phyloP scores from a whole-genome alignment of 441 rosid species.

The Theobroma grandiflorum region DNA sequence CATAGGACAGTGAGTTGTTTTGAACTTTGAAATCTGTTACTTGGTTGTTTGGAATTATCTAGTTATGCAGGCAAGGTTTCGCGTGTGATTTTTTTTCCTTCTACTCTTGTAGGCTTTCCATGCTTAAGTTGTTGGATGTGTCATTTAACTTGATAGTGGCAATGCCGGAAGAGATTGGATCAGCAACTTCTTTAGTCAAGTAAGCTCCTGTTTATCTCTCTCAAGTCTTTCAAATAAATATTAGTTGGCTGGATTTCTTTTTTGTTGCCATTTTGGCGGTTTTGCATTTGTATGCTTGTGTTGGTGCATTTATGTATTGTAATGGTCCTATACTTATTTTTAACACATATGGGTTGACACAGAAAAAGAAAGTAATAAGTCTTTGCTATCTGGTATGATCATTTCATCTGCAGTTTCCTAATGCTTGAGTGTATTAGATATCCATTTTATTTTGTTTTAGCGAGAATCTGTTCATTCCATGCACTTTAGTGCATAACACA shows the following conservation, averaged over 20 bases:
- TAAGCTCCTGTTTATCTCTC: conserved; percentile 42
- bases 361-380: neutral
- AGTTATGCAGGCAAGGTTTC: conserved; percentile 12
- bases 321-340: neutral
- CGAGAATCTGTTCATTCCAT: neutral
- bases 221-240: neutral
- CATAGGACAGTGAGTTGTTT: conserved; percentile 81
- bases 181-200: conserved; percentile 86
- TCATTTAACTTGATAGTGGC: conserved; percentile 66
- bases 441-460: neutral
- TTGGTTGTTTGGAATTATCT: neutral
- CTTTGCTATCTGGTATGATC: neutral
- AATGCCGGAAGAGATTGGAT: conserved; percentile 85
- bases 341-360: neutral
- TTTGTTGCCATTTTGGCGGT: neutral
- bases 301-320: neutral
- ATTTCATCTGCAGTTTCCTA: conserved; percentile 13
- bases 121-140: conserved; percentile 85
- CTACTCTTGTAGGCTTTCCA: conserved; percentile 65
- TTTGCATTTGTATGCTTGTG: neutral
- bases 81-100: conserved; percentile 22
- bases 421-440: neutral
- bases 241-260: neutral
- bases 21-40: neutral
- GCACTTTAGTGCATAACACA: too few species aligned